Evolutionary conservation across 2,329 filamentous ascomycete species (phyloP).

Genomic region (Ophiocordyceps unilateralis): DNA sequence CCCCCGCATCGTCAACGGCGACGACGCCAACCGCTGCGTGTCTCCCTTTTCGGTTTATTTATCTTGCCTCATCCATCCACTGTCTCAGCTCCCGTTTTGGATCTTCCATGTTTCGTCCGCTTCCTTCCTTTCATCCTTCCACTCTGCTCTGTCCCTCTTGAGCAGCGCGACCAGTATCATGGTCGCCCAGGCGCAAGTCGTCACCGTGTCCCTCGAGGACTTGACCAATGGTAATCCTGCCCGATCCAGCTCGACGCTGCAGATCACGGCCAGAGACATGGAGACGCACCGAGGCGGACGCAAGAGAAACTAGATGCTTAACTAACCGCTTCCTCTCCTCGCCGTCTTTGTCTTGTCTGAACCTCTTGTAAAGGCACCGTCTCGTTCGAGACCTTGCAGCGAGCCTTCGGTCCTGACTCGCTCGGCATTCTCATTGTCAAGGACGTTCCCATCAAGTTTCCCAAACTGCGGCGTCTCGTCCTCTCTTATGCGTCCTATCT

Average conservation of each 20-base stretch:
- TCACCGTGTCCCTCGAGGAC: conserved; percentile 44
- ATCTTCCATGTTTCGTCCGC: too few species aligned
- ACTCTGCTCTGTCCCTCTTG: not conserved
- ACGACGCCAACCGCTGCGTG: too few species aligned
- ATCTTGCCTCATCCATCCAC: not conserved
- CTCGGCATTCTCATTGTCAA: conserved; percentile 89
- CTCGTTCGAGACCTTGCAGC: conserved; percentile 48
- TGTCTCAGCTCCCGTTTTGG: too few species aligned
- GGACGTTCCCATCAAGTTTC: conserved; percentile 59
- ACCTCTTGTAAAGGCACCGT: conserved; percentile 34
- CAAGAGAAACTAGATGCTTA: not conserved
- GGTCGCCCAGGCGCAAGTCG: conserved; percentile 33
- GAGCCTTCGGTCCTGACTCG: conserved; percentile 80
- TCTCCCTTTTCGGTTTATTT: too few species aligned
- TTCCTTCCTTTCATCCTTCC: not conserved
- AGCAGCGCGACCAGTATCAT: conserved; percentile 11
- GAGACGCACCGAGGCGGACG: not conserved
- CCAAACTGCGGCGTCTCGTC: conserved; percentile 51
- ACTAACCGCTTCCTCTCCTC: not conserved
- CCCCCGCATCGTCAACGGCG: too few species aligned
- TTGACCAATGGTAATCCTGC: conserved; percentile 33
- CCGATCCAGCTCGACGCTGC: not conserved
- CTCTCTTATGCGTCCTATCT: conserved; percentile 82
- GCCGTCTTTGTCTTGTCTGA: not conserved
- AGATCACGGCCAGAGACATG: not conserved